Conservation (phyloP, 139 green algal genomes). For the Closterium sp. region DNA sequence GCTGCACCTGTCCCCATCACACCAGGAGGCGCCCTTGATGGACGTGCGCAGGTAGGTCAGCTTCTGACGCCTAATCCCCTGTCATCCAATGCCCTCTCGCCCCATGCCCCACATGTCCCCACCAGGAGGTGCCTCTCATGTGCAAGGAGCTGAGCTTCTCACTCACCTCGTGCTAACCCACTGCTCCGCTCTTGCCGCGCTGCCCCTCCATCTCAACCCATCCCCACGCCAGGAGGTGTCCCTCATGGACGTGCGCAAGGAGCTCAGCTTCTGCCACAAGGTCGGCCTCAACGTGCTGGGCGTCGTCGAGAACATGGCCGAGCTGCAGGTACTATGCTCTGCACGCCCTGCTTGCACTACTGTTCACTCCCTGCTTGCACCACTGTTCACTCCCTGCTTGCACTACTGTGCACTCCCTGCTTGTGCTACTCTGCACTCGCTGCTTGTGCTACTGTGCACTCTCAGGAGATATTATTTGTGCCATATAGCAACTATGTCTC, state of each 20-base stretch:
- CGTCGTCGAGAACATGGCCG: conserved; percentile 95
- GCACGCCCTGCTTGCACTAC: no score
- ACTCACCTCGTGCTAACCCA: not conserved
- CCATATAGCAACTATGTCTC: no score
- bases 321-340: not conserved
- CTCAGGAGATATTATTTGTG: no score
- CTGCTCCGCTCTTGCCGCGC: not conserved
- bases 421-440: no score
- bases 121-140: no score
- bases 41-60: not conserved
- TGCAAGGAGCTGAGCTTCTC: not conserved
- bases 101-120: no score
- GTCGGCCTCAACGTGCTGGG: conserved; percentile 83
- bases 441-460: no score
- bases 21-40: not conserved
- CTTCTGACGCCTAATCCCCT: no score
- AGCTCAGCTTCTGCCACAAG: conserved; percentile 97
- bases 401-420: not conserved
- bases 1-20: no score
- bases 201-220: not conserved
- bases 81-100: no score
- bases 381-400: conserved; percentile 59
- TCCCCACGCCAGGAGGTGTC: conserved; percentile 79
- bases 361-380: no score
- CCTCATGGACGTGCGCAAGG: conserved; percentile 96